Conservation (phyloP, 1,139 yeast genomes). For the Suhomyces taliae region DNA sequence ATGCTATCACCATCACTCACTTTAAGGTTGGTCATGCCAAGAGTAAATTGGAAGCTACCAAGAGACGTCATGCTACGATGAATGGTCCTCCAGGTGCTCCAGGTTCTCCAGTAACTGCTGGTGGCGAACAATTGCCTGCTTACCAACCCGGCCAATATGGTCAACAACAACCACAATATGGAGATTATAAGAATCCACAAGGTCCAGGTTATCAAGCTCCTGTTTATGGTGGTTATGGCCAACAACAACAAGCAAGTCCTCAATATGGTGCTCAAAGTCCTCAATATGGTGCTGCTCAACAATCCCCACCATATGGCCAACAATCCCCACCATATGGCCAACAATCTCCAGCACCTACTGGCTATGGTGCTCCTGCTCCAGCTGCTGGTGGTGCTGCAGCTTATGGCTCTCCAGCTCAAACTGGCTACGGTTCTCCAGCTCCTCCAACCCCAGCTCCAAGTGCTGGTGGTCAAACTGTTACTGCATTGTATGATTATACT, state of each 20-base stretch:
- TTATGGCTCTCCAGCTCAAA: slow-evolving; percentile 10
- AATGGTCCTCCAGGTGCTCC: slow-evolving; percentile 31
- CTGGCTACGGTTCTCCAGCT: slow-evolving; percentile 18
- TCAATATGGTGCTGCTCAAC: slow-evolving; percentile 17
- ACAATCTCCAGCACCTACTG: slow-evolving; percentile 3
- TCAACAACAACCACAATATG: slow-evolving; percentile 26
- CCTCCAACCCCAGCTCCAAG: slow-evolving; percentile 34
- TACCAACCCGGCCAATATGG: slow-evolving; percentile 25
- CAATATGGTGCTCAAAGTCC: slow-evolving; percentile 2
- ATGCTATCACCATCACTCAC: slow-evolving; percentile 81
- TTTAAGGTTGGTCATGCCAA: slow-evolving; percentile 89
- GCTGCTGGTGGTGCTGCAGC: slow-evolving; percentile 15
- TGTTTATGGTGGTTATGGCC: slow-evolving; percentile 18
- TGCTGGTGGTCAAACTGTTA: slow-evolving; percentile 56
- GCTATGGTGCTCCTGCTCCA: slow-evolving; percentile 16
- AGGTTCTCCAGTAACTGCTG: slow-evolving; percentile 25
- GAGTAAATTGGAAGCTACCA: slow-evolving; percentile 77
- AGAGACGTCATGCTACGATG: slow-evolving; percentile 63
- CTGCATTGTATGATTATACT: slow-evolving; percentile 73
- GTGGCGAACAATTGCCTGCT: slow-evolving; percentile 20
- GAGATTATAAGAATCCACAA: slow-evolving; percentile 17
- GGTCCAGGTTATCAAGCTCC: slow-evolving; percentile 13
- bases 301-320: slow-evolving; percentile 16
- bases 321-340: slow-evolving; percentile 6
- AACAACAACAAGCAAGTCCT: slow-evolving; percentile 10